A percentile compares a stretch with the other conserved stretches of the same genome.
These are phyloP conservation scores for Pseudogymnoascus sp. DNA, from an alignment of 2,329 filamentous ascomycete genomes.

Conservation along the genomic window DNA sequence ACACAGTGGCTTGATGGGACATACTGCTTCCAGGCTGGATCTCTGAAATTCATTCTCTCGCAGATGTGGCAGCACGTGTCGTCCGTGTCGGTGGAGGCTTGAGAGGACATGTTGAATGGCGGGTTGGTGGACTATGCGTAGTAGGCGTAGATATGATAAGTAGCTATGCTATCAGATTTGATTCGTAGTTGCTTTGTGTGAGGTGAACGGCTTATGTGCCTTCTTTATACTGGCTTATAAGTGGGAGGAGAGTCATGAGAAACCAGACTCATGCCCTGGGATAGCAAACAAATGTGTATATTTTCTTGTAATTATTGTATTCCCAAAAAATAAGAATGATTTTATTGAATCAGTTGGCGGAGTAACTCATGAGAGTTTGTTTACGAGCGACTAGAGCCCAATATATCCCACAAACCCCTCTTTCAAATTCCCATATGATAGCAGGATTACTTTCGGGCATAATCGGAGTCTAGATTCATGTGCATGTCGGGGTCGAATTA, in stretches of 20 bases:
- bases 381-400: slow-evolving; percentile 2
- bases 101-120: background rate
- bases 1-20: slow-evolving; percentile 6
- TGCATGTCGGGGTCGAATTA: slow-evolving; percentile 6
- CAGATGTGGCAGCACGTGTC: slow-evolving; percentile 11
- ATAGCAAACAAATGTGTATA: background rate
- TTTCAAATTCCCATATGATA: slow-evolving; percentile 6
- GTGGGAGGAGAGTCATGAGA: background rate
- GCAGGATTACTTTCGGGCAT: slow-evolving; percentile 1
- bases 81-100: background rate
- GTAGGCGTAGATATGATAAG: background rate
- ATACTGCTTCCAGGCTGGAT: slow-evolving; percentile 1
- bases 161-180: background rate
- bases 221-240: slow-evolving; percentile 5
- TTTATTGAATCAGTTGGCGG: background rate
- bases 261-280: background rate
- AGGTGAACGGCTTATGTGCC: background rate
- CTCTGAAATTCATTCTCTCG: slow-evolving; percentile 6
- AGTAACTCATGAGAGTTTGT: background rate
- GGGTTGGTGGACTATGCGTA: background rate
- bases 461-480: slow-evolving; percentile 11
- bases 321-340: background rate
- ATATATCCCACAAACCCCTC: slow-evolving; percentile 10
- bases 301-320: slow-evolving; percentile 2
- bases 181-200: background rate